Evolutionary conservation across 257 asterid species (phyloP).

Genomic region (Penstemon newberryi): DNA sequence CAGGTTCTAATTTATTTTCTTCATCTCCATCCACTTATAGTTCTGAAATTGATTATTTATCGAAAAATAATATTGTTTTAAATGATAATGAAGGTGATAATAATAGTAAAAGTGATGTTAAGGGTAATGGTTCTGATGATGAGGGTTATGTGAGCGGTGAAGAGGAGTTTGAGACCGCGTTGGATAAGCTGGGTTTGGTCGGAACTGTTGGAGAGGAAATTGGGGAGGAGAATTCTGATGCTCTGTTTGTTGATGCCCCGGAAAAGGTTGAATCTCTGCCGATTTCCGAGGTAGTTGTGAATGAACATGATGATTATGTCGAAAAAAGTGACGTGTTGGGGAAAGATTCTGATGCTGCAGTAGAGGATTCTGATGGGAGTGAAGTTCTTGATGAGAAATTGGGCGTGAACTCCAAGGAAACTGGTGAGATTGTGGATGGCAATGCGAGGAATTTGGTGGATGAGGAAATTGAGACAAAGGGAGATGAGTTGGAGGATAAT

Average conservation of each 20-base stretch:
- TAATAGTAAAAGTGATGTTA: conserved; percentile 29
- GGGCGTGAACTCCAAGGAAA: background rate
- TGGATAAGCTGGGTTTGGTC: conserved; percentile 33
- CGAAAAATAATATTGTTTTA: conserved; percentile 20
- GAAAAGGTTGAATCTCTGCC: conserved; percentile 32
- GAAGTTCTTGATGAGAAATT: background rate
- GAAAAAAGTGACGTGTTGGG: conserved; percentile 24
- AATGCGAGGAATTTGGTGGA: background rate
- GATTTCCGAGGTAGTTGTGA: conserved; percentile 33
- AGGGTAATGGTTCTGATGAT: conserved; percentile 44
- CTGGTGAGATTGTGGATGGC: conserved; percentile 7
- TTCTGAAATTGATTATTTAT: conserved; percentile 30
- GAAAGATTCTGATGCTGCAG: background rate
- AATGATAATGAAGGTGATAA: conserved; percentile 9
- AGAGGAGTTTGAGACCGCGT: conserved; percentile 58
- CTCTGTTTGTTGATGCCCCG: conserved; percentile 28
- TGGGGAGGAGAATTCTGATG: conserved; percentile 32
- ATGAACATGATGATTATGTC: conserved; percentile 33
- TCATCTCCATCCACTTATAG: conserved; percentile 15
- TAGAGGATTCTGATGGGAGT: background rate
- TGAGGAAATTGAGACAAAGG: background rate
- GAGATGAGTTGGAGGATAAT: conserved; percentile 20
- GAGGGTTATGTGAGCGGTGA: conserved; percentile 60
- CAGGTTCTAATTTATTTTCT: conserved; percentile 30
- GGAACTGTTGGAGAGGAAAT: conserved; percentile 18